Percentiles rank a stretch among this genome's conserved stretches.
Evolutionary conservation across 768 basidiomycete species (phyloP).

Genomic region (Leucocoprinus birnbaumii): DNA sequence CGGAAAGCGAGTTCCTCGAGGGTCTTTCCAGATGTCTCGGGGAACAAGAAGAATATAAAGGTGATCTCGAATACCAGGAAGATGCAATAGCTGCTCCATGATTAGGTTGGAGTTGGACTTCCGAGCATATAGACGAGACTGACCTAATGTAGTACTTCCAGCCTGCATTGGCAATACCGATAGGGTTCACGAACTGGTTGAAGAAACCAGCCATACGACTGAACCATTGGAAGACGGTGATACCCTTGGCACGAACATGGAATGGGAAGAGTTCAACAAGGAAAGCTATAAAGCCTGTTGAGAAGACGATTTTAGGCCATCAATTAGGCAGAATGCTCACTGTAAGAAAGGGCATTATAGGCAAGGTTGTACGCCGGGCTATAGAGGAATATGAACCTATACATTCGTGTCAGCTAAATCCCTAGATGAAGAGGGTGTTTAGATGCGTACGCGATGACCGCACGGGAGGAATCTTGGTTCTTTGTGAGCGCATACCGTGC

Average conservation of each 20-base stretch:
- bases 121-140: background rate
- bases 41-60: conserved; percentile 62
- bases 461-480: conserved; percentile 41
- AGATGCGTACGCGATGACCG: conserved; percentile 43
- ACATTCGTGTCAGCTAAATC: background rate
- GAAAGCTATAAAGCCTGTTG: conserved; percentile 37
- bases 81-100: conserved; percentile 35
- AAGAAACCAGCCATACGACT: conserved; percentile 53
- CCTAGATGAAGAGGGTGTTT: background rate
- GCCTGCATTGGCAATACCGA: conserved; percentile 51
- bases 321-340: conserved; percentile 22
- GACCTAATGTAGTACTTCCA: conserved; percentile 60
- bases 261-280: conserved; percentile 69
- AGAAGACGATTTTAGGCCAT: background rate
- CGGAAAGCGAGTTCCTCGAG: conserved; percentile 61
- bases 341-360: conserved; percentile 56
- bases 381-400: conserved; percentile 55
- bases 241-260: conserved; percentile 58
- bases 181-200: conserved; percentile 67
- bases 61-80: conserved; percentile 51
- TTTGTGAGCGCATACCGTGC: conserved; percentile 40
- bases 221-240: conserved; percentile 60
- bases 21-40: conserved; percentile 51
- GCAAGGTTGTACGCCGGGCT: conserved; percentile 53
- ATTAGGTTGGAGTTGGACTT: background rate